Evolutionary conservation across 139 green algal genomes (phyloP).

Genomic region (Chlorella sp.): DNA sequence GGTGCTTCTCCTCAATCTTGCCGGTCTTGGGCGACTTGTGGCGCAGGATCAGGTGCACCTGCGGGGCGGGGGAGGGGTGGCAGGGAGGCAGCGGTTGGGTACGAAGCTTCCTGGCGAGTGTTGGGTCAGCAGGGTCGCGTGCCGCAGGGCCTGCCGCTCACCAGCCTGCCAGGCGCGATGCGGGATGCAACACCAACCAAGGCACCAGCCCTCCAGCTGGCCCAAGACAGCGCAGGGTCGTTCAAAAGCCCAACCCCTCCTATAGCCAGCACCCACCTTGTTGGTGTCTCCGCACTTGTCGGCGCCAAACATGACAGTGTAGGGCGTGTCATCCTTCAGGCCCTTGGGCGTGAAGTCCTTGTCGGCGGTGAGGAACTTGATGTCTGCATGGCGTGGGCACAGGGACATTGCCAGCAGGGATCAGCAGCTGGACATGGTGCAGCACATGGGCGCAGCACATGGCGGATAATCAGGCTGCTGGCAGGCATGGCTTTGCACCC

Average conservation of each 20-base stretch:
- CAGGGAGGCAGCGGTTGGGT: too few species aligned
- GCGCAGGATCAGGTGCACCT: conserved; percentile 94
- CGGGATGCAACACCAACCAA: not conserved
- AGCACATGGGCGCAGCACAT: too few species aligned
- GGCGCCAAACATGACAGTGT: conserved; percentile 99
- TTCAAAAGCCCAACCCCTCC: not conserved
- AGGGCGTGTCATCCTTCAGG: conserved; percentile 87
- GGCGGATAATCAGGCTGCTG: too few species aligned
- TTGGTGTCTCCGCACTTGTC: conserved; percentile 96
- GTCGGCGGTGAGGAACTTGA: conserved; percentile 89
- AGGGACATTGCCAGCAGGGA: too few species aligned
- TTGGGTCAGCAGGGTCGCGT: too few species aligned
- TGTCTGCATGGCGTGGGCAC: too few species aligned
- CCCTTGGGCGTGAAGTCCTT: conserved; percentile 62
- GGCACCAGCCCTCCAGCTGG: not conserved
- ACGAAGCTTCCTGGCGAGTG: not conserved
- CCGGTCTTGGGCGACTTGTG: conserved; percentile 89
- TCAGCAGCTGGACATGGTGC: too few species aligned
- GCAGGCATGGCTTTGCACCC: too few species aligned
- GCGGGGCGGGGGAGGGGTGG: not conserved
- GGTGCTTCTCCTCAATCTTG: conserved; percentile 93
- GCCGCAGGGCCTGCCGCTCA: too few species aligned
- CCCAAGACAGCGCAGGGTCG: not conserved
- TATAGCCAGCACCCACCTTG: conserved; percentile 50
- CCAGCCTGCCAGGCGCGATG: too few species aligned